phyloP scores from a whole-genome alignment of 1,139 yeast species.

The Yarrowia galli region DNA sequence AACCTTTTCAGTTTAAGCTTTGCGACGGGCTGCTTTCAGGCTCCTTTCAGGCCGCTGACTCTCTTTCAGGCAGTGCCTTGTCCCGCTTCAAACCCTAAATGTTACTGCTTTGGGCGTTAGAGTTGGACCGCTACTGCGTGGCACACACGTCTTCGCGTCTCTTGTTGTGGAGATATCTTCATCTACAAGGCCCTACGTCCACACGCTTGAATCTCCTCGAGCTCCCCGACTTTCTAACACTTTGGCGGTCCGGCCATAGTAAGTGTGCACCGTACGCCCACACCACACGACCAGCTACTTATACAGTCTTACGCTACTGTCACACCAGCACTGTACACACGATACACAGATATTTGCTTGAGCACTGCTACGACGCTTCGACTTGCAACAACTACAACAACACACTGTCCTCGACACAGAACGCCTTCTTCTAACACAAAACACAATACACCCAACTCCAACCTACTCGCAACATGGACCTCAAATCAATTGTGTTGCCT shows the following conservation, averaged over 20 bases:
- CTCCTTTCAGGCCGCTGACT: constrained; percentile 35
- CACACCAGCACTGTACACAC: no score
- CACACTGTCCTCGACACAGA: background rate
- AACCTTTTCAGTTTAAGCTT: constrained; percentile 18
- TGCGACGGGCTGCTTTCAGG: constrained; percentile 29
- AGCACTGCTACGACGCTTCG: background rate
- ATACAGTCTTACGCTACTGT: no score
- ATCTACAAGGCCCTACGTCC: constrained; percentile 3
- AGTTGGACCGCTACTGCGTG: constrained; percentile 29
- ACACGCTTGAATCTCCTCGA: background rate
- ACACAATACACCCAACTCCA: no score
- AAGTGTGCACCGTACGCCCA: background rate
- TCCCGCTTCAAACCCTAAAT: constrained; percentile 15
- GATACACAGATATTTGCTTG: background rate
- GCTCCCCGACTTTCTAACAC: constrained; percentile 12
- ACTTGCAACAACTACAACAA: background rate
- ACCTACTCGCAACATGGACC: constrained; percentile 14
- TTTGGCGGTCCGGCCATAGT: constrained; percentile 3
- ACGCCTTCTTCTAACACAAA: no score
- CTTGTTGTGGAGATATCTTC: constrained; percentile 35
- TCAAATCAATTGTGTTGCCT: constrained; percentile 36
- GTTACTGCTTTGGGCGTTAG: constrained; percentile 29
- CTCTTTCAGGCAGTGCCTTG: constrained; percentile 36
- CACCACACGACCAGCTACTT: background rate
- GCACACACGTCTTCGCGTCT: constrained; percentile 37